Evolutionary conservation across 2,329 filamentous ascomycete genomes (phyloP), one percentile per base, ranked within the genome.

Genomic region (Epichloe coenophiala): DNA sequence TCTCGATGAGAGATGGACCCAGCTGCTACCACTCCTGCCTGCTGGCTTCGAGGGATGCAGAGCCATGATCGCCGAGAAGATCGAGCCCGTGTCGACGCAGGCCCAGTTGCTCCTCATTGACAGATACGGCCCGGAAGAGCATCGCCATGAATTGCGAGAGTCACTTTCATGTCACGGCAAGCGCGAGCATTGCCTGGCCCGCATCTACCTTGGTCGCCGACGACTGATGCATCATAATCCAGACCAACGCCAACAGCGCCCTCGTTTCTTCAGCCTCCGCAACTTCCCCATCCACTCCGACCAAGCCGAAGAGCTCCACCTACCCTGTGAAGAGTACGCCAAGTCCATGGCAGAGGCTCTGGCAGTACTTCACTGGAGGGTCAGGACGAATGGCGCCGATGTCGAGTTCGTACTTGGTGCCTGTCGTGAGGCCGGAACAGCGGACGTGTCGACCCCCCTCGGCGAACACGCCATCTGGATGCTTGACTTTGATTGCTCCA

Each of bases 371-470:
- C 70, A 76, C 53, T 81, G 74, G 75, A 44, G 56, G 1, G 69
- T 65, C 0, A 53, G 61, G 11, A 57, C 77, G 0, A 75, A 80
- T 54, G 76, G 68, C 1, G 72, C 72, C 37, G 76, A 78, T 44
- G 66, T 81, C 2, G 74, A 81, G 46, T 80, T 78, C 55, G 76
- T 80, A 0, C 66, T 80, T 2, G 71, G 58, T 7, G 56, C 54
- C 1, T 47, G 53, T 19, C 54, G 59, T 49, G 15, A 7, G n/a
- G 54, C 53, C 9, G 33, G 12, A 3, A 47, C 45, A 2, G 40
- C 5, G 2, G 11, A n/a, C 40, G 33, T 13, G 19, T 37, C 48
- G 47, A n/a, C 39, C 1, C 41, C 41, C 57, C 23, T 73, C 0
- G 68, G 65, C 0, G 9, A 53, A 0, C 67, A 72, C 54, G 48